phyloP scores from a whole-genome alignment of 768 basidiomycete genomes.

The Mycena venus region DNA sequence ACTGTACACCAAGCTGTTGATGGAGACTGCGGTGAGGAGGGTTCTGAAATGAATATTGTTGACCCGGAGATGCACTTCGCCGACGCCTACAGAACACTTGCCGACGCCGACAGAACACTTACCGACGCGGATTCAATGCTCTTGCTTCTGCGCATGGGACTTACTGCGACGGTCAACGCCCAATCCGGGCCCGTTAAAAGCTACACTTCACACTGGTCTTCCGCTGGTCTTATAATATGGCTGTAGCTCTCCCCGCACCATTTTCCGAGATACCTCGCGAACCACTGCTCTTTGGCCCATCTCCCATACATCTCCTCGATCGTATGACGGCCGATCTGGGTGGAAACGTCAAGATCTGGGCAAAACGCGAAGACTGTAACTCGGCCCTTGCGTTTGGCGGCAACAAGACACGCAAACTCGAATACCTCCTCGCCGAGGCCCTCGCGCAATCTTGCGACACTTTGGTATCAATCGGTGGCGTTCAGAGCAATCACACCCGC shows the following conservation, averaged over 20 bases:
- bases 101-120: too few relatives aligned
- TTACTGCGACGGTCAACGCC: too few relatives aligned
- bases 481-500: conserved; percentile 43
- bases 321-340: conserved; percentile 39
- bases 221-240: too few relatives aligned
- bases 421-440: conserved; percentile 39
- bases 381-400: conserved; percentile 39
- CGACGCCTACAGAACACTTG: too few relatives aligned
- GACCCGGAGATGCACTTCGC: too few relatives aligned
- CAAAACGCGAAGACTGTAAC: conserved; percentile 44
- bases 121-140: too few relatives aligned
- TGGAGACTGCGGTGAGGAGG: conserved; percentile 32
- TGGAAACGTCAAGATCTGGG: conserved; percentile 36
- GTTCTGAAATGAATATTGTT: conserved; percentile 16
- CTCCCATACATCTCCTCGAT: conserved; percentile 37
- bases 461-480: conserved; percentile 40
- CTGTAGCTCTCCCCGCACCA: conserved; percentile 32
- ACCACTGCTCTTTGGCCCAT: conserved; percentile 36
- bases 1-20: conserved; percentile 32
- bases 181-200: too few relatives aligned
- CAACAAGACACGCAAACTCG: conserved; percentile 43
- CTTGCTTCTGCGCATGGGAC: too few relatives aligned
- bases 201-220: too few relatives aligned
- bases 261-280: conserved; percentile 37
- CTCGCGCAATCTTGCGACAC: conserved; percentile 36